phyloP scores from a whole-genome alignment of 192 early-diverging fungal species.

The Backusella westeae region DNA sequence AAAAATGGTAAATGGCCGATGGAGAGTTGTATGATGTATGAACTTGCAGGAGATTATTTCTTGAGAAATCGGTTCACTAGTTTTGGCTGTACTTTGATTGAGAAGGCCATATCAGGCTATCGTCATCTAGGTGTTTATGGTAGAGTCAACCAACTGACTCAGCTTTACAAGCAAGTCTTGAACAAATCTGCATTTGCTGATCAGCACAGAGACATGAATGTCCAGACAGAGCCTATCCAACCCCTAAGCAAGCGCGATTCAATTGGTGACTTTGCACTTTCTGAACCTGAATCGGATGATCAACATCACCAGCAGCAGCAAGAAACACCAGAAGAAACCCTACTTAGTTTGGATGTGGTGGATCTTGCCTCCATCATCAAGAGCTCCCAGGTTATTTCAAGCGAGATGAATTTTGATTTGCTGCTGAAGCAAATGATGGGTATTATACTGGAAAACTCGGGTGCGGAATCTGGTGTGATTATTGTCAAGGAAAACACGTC shows the following conservation, averaged over 20 bases:
- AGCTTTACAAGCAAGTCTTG: background rate
- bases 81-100: slow-evolving; percentile 17
- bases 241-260: background rate
- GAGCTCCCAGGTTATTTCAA: slow-evolving; percentile 39
- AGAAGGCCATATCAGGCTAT: slow-evolving; percentile 21
- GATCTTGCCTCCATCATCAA: slow-evolving; percentile 37
- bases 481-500: slow-evolving; percentile 32
- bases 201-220: background rate
- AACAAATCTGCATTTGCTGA: background rate
- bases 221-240: slow-evolving; percentile 18
- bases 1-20: slow-evolving; percentile 19
- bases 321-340: slow-evolving; percentile 23
- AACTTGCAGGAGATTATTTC: slow-evolving; percentile 31
- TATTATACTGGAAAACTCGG: slow-evolving; percentile 37
- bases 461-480: slow-evolving; percentile 36
- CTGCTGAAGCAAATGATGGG: slow-evolving; percentile 36
- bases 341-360: slow-evolving; percentile 34
- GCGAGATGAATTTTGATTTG: slow-evolving; percentile 40
- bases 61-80: slow-evolving; percentile 12
- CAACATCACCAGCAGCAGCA: background rate
- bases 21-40: slow-evolving; percentile 26
- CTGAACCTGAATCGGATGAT: background rate
- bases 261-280: background rate
- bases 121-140: slow-evolving; percentile 25
- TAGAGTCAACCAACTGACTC: slow-evolving; percentile 18